phyloP scores from a whole-genome alignment of 345 rosid genomes.

The Citropsis articulata region DNA sequence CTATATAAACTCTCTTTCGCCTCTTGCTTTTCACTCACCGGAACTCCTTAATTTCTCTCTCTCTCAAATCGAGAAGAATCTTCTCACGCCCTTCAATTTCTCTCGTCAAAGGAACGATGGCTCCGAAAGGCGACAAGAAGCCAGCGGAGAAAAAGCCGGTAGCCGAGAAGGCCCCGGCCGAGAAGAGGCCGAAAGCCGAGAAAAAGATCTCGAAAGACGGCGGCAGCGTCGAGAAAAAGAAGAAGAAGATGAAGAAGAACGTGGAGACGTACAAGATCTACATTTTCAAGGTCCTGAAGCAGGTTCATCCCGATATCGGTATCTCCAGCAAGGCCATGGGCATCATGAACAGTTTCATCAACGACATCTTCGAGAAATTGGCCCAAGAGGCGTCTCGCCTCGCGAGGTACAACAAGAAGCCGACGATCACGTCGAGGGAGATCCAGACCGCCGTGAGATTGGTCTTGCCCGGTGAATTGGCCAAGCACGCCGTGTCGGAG shows the following conservation, averaged over 20 bases:
- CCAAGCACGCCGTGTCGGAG: constrained; percentile 68
- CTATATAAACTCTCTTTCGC: constrained; percentile 27
- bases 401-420: constrained; percentile 71
- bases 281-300: constrained; percentile 64
- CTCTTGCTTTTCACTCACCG: neutral
- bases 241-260: constrained; percentile 57
- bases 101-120: constrained; percentile 25
- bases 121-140: constrained; percentile 58
- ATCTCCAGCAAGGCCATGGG: constrained; percentile 74
- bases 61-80: too few relatives aligned
- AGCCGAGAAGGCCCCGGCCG: constrained; percentile 50
- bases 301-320: constrained; percentile 60
- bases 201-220: constrained; percentile 55
- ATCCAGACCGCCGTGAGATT: constrained; percentile 68
- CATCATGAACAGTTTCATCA: constrained; percentile 73
- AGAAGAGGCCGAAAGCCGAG: constrained; percentile 63
- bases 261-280: constrained; percentile 68
- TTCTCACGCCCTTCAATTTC: too few relatives aligned
- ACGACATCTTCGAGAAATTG: constrained; percentile 68
- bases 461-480: constrained; percentile 66
- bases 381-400: constrained; percentile 60
- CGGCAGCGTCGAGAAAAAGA: constrained; percentile 52
- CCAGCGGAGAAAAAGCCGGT: constrained; percentile 46
- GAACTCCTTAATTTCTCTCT: neutral
- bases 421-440: constrained; percentile 66